Evolutionary conservation across 2,329 filamentous ascomycete species (phyloP), one percentile per base, ranked within the genome.

Genomic region (Juglanconis oblonga): DNA sequence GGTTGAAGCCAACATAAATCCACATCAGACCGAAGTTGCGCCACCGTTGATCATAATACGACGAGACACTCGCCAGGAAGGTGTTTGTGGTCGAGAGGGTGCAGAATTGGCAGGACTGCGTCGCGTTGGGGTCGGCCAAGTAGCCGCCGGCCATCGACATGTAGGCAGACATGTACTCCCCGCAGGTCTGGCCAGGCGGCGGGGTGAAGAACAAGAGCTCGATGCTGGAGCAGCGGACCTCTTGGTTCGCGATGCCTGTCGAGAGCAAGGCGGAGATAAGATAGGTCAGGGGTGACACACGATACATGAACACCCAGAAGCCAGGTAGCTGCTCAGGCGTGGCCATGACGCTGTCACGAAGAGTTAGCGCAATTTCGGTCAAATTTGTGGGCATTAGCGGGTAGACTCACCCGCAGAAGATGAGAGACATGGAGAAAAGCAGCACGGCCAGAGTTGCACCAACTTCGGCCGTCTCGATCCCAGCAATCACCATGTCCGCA

Each of bases 251-350:
- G 5, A 96, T 76, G 3, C 85, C 90, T 0, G 83, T 84, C 0
- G 87, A 82, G 0, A 94, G 73, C 76, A 96, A 86, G 29, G 87
- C 90, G 9, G 83, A 82, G 32, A 94, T 85, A 14, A 95, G 77
- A 71, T 96, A 97, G 0, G 89, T 93, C 67, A 97, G 90, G 0
- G 92, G 92, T 0, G 88, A 92, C 52, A 92, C 76, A 51, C 89
- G 85, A 74, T 94, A 94, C 87, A 92, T 90, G 79, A 92, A 92
- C 67, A 88, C 87, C 89, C 90, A 94, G 80, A 93, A 92, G 5
- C 83, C 77, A 0, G 90, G 89, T 38, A 94, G 81, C 2, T 75
- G 72, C 3, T 76, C 73, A 0, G 88, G 87, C 5, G 78, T 76
- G 33, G 87, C 86, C 63, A 96, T 82, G 53, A 95, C 88, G 80